Base-by-base conservation (phyloP, 1,284 basidiomycete species). In the Malassezia nana region DNA sequence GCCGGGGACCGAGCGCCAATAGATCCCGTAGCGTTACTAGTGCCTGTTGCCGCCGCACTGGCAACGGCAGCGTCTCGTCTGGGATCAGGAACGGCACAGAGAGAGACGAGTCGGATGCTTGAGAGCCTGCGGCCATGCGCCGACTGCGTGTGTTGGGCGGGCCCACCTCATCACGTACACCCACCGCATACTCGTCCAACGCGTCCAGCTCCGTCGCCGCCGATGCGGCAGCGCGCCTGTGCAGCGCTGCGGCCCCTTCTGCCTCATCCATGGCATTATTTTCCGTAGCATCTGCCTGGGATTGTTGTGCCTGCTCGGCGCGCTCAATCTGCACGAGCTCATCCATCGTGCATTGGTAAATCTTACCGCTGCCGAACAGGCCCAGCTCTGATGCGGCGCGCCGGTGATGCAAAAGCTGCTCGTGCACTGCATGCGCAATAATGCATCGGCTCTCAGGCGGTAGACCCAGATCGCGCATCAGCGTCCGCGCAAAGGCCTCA, bases 351-450 rank as follows among this genome's bases (percentile, higher is more conserved):
- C 61, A 57, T 44, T 58, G 52, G 38, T 65, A 55, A 28, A 62
- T 49, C 25, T 55, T 47, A 2, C 69, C 69, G 33, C 53, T 63
- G 6, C 83, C 83, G 47, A 92, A 81, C 16, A 96, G 81, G 16
- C 89, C 89, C 79, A 89, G 85, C 69, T 96, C 91, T 24, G 95
- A 81, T 4, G 86, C 89, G 65, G 95, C 90, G 60, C 86, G 87
- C 74, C 91, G 94, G 76, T 95, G 89, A 69, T 65, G 87, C 63
- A 92, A 79, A 22, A 98, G 81, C 74, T 96, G 92, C 72, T 95
- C 91, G 71, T 92, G 89, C 16, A 98, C 78, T 0, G 92, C 90
- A 72, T 91, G 87, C 2, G 92, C 82, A 57, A 98, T 83, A 42
- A 96, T 80, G 3, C 90, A 87, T 10, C 84, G 75, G 0, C 90